Conservation (phyloP, 1,284 basidiomycete genomes). For the Tetrapyrgos nigripes region DNA sequence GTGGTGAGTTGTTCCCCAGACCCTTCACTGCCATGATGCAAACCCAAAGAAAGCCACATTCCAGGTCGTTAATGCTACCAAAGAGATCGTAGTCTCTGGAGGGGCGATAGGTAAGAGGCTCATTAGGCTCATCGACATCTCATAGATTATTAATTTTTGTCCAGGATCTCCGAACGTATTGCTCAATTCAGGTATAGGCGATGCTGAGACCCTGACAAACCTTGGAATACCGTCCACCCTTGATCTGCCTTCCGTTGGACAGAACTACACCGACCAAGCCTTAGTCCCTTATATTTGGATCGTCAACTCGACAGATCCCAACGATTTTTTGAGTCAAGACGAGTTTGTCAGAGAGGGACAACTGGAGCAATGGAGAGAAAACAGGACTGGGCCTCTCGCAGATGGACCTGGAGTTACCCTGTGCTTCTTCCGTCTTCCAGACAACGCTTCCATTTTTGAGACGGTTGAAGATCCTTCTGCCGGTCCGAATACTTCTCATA, state of each 20-base stretch:
- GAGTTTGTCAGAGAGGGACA: too few species aligned
- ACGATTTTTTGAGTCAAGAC: constrained; percentile 25
- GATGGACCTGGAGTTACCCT: constrained; percentile 24
- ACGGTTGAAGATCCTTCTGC: too few species aligned
- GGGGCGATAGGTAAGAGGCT: too few species aligned
- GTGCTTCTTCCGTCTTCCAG: constrained; percentile 31
- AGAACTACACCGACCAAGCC: too few species aligned
- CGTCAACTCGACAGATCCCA: constrained; percentile 30
- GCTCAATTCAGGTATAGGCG: constrained; percentile 41
- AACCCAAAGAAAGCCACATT: too few species aligned
- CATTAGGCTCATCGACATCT: too few species aligned
- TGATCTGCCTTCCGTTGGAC: too few species aligned
- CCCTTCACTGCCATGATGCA: constrained; percentile 15
- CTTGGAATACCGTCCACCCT: too few species aligned
- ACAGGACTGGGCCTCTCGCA: constrained; percentile 29
- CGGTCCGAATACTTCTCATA: constrained; percentile 19
- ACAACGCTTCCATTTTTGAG: constrained; percentile 21
- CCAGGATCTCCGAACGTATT: constrained; percentile 34
- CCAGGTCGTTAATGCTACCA: too few species aligned
- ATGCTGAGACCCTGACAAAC: constrained; percentile 44
- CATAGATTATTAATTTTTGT: constrained; percentile 33
- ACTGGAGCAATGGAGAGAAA: constrained; percentile 26
- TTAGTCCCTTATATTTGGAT: constrained; percentile 26
- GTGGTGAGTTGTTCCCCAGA: too few species aligned
- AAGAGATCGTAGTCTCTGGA: constrained; percentile 27